phyloP scores from a whole-genome alignment of 2,329 filamentous ascomycete species.

The Ceratocystis albifundus region DNA sequence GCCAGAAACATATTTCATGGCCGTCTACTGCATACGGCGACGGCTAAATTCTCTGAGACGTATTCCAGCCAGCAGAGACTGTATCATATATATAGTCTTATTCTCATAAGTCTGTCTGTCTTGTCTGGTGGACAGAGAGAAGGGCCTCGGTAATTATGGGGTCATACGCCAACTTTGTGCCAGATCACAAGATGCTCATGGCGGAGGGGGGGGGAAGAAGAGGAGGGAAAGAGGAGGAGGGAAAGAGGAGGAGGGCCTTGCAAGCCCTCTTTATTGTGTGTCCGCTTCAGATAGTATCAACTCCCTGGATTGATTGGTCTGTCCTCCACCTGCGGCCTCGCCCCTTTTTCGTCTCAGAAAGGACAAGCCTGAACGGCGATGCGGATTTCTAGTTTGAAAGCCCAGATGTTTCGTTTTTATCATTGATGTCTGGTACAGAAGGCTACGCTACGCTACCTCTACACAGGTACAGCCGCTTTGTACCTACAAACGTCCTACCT shows the following conservation, averaged over 20 bases:
- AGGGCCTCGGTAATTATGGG: background rate
- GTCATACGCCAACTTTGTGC: background rate
- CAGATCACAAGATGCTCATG: background rate
- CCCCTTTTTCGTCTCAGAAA: background rate
- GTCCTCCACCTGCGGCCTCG: background rate
- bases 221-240: too few species aligned
- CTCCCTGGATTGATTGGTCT: background rate
- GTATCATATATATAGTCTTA: background rate
- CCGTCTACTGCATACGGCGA: too few species aligned
- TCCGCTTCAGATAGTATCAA: background rate
- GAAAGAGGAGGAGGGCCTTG: background rate
- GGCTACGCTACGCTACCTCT: too few species aligned
- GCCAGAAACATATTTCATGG: too few species aligned
- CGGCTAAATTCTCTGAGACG: too few species aligned
- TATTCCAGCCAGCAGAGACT: too few species aligned
- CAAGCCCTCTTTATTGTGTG: background rate
- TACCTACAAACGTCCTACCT: too few species aligned
- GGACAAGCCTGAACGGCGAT: background rate
- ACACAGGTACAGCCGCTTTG: too few species aligned
- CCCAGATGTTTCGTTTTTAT: too few species aligned
- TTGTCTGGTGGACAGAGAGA: background rate
- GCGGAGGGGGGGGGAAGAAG: background rate
- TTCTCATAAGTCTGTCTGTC: background rate
- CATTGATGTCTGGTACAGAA: too few species aligned
- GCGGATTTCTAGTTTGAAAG: too few species aligned